Base-by-base conservation (phyloP, 139 green algal species). In the Chlamydomonas applanata region DNA sequence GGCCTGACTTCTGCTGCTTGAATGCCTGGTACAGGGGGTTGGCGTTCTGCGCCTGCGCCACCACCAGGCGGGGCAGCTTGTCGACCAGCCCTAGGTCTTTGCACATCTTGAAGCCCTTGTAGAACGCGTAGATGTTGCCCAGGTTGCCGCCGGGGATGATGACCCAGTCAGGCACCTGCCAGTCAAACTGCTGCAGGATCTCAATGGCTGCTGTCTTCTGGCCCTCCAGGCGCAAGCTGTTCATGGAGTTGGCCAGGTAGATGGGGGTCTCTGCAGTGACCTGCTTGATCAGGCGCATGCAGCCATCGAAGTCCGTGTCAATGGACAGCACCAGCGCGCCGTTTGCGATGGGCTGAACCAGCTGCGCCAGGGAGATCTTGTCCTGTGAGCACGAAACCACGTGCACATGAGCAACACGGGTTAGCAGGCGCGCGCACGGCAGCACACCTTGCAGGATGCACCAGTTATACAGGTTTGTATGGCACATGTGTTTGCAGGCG, bases 181-280 rank as follows among this genome's bases (percentile, higher is more conserved):
- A 99, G 88, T 99, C 87, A 72, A 99, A 99, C 90, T 99, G 96
- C 90, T 99, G 96, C 76, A 94, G 84, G 81, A 99, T 99, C 91
- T 99, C 96, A 69, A 99, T 98, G 34, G 96, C 96, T 22, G 96
- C 96, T 46, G 96, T 99, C 88, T 99, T 99, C 88, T 99, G 96
- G 9, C 96, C 96, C 85, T 99, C 96, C 59, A 99, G 83, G 13
- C 96, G 91, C 77, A 99, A 84, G 72, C 78, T 92, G 94, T 99
- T 99, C 89, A 99, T 98, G 63, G 82, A 93, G 93, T 99, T 99
- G 60, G 96, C 96, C 44, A 99, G 91, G 88, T 99, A 99, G 85
- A 99, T 99, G 74, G 96, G 96, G 35, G 91, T 90, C 85, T 95
- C 89, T 9, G 93, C 89, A 7, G 94, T 97, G 25, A 81, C 83